Evolutionary conservation across 2,329 filamentous ascomycete species (phyloP), one percentile per base, ranked within the genome.

Genomic region (Colletotrichum lini): DNA sequence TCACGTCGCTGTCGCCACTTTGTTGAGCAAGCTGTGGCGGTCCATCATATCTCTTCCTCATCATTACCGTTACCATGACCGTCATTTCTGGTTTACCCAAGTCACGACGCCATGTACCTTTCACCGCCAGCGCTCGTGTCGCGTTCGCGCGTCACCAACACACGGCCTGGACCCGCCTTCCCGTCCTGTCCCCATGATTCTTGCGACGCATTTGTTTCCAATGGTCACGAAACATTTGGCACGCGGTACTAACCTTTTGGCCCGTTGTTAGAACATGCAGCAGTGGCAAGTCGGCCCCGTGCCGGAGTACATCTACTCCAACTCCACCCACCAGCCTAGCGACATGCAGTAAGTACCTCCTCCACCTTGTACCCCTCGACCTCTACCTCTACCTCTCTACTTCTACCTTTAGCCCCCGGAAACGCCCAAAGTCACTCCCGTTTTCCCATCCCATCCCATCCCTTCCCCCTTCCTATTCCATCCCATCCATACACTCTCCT

Each of bases 211-310:
- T 23, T 63, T 59, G 58, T 68, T 71, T 71, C 65, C 44, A 63
- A 40, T 47, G 49, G 50, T 57, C 61, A 50, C 66, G 60, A 70
- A 72, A 65, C 65, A 70, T 62, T 57, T 35, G 40, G 68, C 58
- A 61, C 49, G 57, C 62, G 60, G 67, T 71, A 66, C 70, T 73
- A 71, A 72, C 66, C 47, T 69, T 52, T 70, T 67, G 69, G 42
- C 56, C 66, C 61, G 60, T 77, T 73, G 65, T 73, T 73, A 88
- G 86, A 86, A 81, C 82, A 89, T 89, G 87, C 86, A 89, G 83
- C 87, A 89, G 82, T 89, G 87, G 87, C 86, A 89, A 81, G 86
- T 89, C 80, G 86, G 87, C 82, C 87, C 87, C 76, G 84, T 89
- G 82, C 87, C 87, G 82, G 87, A 88, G 81, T 88, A 88, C 83